These are phyloP conservation scores for Pseudisothecium myosuroides DNA, from an alignment of 225 moss, liverwort and hornwort species.

Conservation along the genomic window DNA sequence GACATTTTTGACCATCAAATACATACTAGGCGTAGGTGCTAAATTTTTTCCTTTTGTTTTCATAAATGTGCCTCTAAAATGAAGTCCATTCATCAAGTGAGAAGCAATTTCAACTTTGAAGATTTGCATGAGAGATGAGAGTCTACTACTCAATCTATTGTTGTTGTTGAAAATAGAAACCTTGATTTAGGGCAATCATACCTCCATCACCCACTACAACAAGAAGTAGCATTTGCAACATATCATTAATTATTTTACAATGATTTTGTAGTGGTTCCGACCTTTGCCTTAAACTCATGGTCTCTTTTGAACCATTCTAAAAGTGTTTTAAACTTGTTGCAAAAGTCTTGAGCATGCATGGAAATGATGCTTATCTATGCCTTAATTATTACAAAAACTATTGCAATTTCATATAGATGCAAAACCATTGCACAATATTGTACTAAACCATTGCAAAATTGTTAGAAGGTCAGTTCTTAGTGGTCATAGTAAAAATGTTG, in stretches of 20 bases:
- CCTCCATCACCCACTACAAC: rapidly evolving
- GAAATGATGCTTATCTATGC: neutral
- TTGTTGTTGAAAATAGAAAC: neutral
- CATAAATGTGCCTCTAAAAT: rapidly evolving
- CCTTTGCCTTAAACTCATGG: too few species aligned
- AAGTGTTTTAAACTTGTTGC: neutral
- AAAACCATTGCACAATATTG: neutral
- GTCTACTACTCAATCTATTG: neutral
- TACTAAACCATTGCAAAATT: neutral
- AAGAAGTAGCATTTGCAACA: neutral
- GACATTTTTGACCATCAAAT: neutral
- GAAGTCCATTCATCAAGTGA: neutral
- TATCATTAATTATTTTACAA: too few species aligned
- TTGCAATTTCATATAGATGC: neutral
- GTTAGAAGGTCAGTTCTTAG: neutral
- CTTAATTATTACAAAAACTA: neutral
- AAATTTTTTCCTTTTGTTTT: neutral
- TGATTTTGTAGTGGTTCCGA: neutral
- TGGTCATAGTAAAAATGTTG: neutral
- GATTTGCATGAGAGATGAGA: neutral
- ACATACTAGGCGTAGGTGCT: rapidly evolving
- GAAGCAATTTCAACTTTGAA: neutral
- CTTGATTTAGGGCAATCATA: rapidly evolving
- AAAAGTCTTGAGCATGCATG: rapidly evolving
- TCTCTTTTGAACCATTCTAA: too few species aligned